Conservation (phyloP, 192 early-diverging fungal species). For the Backusella macrospora region DNA sequence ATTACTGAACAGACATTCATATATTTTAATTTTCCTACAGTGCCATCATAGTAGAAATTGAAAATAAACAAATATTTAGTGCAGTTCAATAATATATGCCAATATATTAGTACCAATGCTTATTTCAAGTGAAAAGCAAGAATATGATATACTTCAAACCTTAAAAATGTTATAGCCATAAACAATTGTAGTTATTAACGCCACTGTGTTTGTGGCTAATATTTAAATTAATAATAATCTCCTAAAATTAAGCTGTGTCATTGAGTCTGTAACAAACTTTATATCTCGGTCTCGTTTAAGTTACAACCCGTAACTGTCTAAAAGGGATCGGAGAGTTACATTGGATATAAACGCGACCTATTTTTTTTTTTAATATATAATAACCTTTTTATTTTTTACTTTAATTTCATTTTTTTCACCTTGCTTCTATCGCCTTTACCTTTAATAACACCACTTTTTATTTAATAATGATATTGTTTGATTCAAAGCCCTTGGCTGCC, state of each 20-base stretch:
- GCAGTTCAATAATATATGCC: background rate
- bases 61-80: background rate
- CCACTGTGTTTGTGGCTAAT: background rate
- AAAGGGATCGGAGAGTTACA: conserved; percentile 4
- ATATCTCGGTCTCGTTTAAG: background rate
- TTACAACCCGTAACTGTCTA: background rate
- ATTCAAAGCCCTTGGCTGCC: background rate
- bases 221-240: conserved; percentile 7
- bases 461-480: background rate
- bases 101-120: background rate
- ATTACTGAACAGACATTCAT: no score
- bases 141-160: background rate
- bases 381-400: background rate
- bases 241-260: background rate
- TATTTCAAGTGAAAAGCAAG: background rate
- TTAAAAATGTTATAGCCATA: background rate
- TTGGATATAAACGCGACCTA: background rate
- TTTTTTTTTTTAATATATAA: background rate
- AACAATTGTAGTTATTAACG: background rate
- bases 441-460: background rate
- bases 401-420: background rate
- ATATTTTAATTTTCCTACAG: no score
- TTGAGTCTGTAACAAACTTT: background rate
- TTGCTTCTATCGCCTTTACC: background rate
- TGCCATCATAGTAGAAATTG: background rate